A percentile compares a stretch with the other conserved stretches of the same genome.
phyloP scores from a whole-genome alignment of 768 basidiomycete species.

The Serendipita sp. region DNA sequence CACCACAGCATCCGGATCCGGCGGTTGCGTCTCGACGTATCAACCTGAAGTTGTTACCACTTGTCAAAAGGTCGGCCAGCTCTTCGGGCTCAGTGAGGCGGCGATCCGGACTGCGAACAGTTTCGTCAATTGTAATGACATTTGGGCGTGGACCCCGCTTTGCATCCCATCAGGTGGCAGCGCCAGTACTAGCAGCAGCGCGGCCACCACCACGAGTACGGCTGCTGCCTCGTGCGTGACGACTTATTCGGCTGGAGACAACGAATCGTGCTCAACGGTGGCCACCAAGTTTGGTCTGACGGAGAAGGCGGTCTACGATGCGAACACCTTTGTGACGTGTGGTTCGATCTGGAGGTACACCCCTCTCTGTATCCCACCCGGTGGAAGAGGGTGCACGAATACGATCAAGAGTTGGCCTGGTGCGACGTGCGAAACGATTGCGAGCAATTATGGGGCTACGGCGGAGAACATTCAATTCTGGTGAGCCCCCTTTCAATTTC shows the following conservation, averaged over 20 bases:
- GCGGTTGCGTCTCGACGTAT: not conserved
- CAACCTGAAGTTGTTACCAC: too few relatives aligned
- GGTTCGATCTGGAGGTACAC: not conserved
- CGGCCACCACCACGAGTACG: not conserved
- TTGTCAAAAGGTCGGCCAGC: too few relatives aligned
- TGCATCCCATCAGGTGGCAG: not conserved
- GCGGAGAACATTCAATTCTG: not conserved
- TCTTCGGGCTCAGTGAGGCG: not conserved
- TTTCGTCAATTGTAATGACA: not conserved
- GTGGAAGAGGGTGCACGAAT: not conserved
- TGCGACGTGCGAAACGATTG: not conserved
- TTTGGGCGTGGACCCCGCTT: not conserved
- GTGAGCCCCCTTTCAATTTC: not conserved
- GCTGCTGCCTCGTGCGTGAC: not conserved
- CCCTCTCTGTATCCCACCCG: not conserved
- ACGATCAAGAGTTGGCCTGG: slow-evolving; percentile 3
- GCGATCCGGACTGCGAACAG: not conserved
- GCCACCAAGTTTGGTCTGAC: not conserved
- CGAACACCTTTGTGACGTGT: not conserved
- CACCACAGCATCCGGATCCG: not conserved
- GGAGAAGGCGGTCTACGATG: not conserved
- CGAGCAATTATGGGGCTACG: not conserved
- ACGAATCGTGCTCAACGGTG: not conserved
- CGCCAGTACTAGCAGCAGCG: too few relatives aligned
- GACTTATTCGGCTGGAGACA: not conserved